Percentiles rank a stretch among this genome's conserved stretches.
phyloP scores from a whole-genome alignment of 2,329 filamentous ascomycete species.

The Colletotrichum kahawae region DNA sequence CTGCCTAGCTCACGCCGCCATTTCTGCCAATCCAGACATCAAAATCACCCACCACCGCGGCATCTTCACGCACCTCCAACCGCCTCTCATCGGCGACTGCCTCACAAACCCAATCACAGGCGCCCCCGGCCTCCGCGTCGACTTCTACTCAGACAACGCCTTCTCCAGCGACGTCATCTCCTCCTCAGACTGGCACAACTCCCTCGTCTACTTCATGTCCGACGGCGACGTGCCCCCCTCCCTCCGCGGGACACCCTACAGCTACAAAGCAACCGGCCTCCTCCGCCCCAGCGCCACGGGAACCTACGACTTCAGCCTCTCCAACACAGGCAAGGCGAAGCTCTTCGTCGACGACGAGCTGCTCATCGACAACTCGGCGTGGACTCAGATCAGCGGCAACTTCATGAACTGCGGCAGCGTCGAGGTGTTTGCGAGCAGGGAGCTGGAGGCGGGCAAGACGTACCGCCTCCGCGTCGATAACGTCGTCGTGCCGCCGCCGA shows the following conservation, averaged over 20 bases:
- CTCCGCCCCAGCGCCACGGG: conserved; percentile 31
- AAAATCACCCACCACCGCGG: conserved; percentile 15
- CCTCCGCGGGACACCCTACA: conserved; percentile 28
- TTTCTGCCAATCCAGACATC: background rate
- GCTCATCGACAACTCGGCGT: conserved; percentile 50
- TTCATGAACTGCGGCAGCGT: conserved; percentile 26
- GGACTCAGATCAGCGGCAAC: conserved; percentile 43
- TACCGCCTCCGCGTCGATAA: conserved; percentile 24
- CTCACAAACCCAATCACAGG: background rate
- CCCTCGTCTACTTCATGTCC: conserved; percentile 25
- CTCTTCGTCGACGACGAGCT: conserved; percentile 40
- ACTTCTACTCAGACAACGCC: conserved; percentile 21
- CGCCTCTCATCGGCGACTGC: conserved; percentile 4
- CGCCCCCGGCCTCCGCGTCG: conserved; percentile 16
- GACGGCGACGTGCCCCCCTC: conserved; percentile 23
- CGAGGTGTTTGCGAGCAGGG: background rate
- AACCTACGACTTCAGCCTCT: conserved; percentile 31
- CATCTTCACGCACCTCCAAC: conserved; percentile 21
- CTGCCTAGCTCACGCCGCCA: background rate
- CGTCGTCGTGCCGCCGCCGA: conserved; percentile 21
- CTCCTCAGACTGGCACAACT: conserved; percentile 21
- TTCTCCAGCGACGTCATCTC: conserved; percentile 17
- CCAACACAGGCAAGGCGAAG: conserved; percentile 15
- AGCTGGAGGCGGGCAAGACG: conserved; percentile 8
- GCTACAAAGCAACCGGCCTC: conserved; percentile 30